Evolutionary conservation across 768 basidiomycete genomes (phyloP).

Genomic region (Pluteus cervinus): DNA sequence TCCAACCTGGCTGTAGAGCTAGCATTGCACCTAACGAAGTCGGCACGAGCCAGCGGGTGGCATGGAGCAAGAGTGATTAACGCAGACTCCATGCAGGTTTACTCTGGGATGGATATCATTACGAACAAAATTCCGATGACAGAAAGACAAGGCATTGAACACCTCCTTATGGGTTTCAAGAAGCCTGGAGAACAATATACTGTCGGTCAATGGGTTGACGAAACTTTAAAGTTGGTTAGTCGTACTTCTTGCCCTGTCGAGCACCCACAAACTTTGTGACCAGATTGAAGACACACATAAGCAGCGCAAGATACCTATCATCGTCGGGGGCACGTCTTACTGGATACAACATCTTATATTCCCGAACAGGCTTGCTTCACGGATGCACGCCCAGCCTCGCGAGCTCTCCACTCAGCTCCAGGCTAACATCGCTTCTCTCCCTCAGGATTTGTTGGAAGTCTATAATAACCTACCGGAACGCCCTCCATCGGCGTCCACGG

Average conservation of each 20-base stretch:
- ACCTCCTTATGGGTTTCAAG: constrained; percentile 87
- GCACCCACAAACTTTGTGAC: constrained; percentile 5
- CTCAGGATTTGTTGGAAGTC: constrained; percentile 39
- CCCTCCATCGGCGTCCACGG: constrained; percentile 47
- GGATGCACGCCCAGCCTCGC: constrained; percentile 11
- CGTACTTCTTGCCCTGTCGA: background rate
- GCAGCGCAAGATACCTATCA: constrained; percentile 66
- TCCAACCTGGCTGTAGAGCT: constrained; percentile 88
- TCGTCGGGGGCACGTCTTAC: constrained; percentile 95
- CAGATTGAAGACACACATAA: constrained; percentile 74
- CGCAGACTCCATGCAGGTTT: constrained; percentile 97
- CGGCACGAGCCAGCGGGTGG: constrained; percentile 34
- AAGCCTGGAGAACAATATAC: constrained; percentile 82
- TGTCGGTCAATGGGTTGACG: constrained; percentile 82
- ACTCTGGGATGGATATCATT: constrained; percentile 84
- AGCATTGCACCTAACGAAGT: constrained; percentile 50
- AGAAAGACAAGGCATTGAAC: constrained; percentile 78
- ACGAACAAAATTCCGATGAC: constrained; percentile 85
- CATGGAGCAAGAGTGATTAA: constrained; percentile 78
- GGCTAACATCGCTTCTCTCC: constrained; percentile 36
- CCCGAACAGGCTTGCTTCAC: constrained; percentile 57
- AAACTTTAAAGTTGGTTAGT: constrained; percentile 73
- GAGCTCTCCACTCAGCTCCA: constrained; percentile 31
- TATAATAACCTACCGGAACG: constrained; percentile 54
- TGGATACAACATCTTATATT: constrained; percentile 97